These are phyloP conservation scores for Nematocida ausubeli DNA, from an alignment of 371 early-diverging fungal species.

Conservation along the genomic window DNA sequence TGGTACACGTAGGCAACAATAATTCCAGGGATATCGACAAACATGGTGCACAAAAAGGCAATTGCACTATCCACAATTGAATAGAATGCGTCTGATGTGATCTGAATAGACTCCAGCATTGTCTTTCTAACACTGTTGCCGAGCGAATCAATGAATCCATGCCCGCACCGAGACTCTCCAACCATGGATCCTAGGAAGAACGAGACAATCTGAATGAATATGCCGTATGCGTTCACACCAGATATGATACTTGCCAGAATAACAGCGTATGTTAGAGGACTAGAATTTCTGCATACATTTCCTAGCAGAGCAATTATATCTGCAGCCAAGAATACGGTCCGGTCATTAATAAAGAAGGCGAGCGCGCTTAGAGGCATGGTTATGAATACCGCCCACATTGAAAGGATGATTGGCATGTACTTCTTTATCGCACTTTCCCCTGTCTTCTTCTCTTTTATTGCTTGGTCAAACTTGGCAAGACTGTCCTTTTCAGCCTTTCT, in stretches of 20 bases:
- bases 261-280: neutral
- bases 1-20: neutral
- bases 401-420: neutral
- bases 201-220: neutral
- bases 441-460: neutral
- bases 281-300: neutral
- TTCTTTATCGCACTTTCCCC: neutral
- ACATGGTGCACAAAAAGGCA: neutral
- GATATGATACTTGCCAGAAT: neutral
- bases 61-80: neutral
- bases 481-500: neutral
- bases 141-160: neutral
- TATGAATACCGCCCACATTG: neutral
- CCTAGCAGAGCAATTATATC: neutral
- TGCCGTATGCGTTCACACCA: neutral
- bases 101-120: constrained; percentile 11
- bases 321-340: neutral
- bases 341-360: neutral
- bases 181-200: constrained; percentile 15
- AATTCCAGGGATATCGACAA: neutral
- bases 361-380: constrained; percentile 2
- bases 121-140: neutral
- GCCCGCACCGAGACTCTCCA: constrained; percentile 11
- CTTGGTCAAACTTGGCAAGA: neutral
- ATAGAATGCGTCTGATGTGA: neutral